phyloP scores from a whole-genome alignment of 139 green algal species.

The Tetraselmis striata region DNA sequence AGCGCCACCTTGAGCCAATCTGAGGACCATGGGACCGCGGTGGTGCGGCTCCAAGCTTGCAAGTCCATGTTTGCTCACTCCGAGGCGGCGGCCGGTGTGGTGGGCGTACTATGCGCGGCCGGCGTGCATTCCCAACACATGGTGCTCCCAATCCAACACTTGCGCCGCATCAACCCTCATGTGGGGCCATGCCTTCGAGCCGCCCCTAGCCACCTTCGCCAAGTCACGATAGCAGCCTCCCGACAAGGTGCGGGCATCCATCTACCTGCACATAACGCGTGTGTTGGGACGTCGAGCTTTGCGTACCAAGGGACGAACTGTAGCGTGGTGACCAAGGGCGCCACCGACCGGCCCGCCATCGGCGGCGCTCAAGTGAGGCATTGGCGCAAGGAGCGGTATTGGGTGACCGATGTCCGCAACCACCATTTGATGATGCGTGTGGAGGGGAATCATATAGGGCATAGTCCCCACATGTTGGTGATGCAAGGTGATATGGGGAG shows the following conservation, averaged over 20 bases:
- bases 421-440: neutral
- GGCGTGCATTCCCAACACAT: neutral
- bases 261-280: neutral
- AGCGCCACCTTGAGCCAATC: neutral
- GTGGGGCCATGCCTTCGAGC: slow-evolving; percentile 18
- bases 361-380: neutral
- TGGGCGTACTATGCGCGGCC: slow-evolving; percentile 37
- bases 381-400: neutral
- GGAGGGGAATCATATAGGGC: neutral
- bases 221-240: neutral
- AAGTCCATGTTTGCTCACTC: slow-evolving; percentile 79
- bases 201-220: neutral
- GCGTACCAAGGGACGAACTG: neutral
- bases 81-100: slow-evolving; percentile 42
- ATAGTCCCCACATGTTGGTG: neutral
- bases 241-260: neutral
- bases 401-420: neutral
- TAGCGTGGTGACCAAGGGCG: neutral
- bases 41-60: slow-evolving; percentile 41
- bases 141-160: slow-evolving; percentile 47
- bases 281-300: neutral
- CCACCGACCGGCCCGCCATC: neutral
- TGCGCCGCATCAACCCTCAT: slow-evolving; percentile 57
- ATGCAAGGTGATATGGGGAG: neutral
- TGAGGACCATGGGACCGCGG: neutral